These are phyloP conservation scores for Anthostomella pinea DNA, from an alignment of 2,329 filamentous ascomycete species.

Conservation along the genomic window DNA sequence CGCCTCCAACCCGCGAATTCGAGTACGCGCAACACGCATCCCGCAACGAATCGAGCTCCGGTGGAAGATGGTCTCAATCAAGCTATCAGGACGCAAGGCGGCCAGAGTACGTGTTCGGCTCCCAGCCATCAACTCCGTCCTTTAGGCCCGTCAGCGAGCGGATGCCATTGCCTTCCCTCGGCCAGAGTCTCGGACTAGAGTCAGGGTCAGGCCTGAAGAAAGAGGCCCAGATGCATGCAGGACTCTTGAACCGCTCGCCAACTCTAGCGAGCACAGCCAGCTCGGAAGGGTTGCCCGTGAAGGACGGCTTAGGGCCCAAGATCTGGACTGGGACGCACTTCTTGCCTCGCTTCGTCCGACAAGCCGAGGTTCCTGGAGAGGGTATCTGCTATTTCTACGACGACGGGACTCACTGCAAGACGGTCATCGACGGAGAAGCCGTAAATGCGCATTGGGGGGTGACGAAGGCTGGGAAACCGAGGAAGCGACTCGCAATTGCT, in stretches of 20 bases:
- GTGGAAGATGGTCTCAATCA: conserved; percentile 39
- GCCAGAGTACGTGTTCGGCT: conserved; percentile 46
- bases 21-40: conserved; percentile 29
- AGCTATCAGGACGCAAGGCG: conserved; percentile 41
- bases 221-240: conserved; percentile 23
- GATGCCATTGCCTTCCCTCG: conserved; percentile 24
- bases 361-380: conserved; percentile 70
- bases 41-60: conserved; percentile 21
- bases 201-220: conserved; percentile 23
- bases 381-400: conserved; percentile 84
- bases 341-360: conserved; percentile 61
- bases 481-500: conserved; percentile 78
- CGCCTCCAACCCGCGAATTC: conserved; percentile 42
- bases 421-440: conserved; percentile 77
- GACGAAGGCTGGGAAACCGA: conserved; percentile 89
- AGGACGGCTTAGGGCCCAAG: conserved; percentile 63
- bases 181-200: conserved; percentile 24
- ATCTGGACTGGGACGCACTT: conserved; percentile 69
- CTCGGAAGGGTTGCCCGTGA: conserved; percentile 47
- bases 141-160: conserved; percentile 27
- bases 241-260: conserved; percentile 26
- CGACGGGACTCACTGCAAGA: conserved; percentile 78
- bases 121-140: conserved; percentile 38
- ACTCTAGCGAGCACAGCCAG: conserved; percentile 29
- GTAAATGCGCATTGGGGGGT: conserved; percentile 93